Evolutionary conservation across 176 grass and related monocot species (phyloP).

Genomic region (Otatea glauca): DNA sequence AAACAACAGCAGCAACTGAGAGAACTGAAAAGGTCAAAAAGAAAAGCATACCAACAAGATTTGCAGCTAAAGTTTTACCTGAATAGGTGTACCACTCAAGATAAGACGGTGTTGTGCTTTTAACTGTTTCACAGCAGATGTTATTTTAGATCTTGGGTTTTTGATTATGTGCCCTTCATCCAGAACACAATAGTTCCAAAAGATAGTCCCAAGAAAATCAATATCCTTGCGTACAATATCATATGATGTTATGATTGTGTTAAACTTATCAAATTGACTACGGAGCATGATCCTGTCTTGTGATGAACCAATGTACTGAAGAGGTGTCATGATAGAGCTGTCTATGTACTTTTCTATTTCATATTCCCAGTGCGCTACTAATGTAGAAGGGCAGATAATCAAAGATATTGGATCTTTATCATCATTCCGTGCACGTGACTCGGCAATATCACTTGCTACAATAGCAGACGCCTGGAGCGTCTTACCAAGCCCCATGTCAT

Average conservation of each 20-base stretch:
- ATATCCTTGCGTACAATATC: constrained; percentile 99
- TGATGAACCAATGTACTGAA: constrained; percentile 90
- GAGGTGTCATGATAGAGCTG: constrained; percentile 72
- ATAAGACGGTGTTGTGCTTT: constrained; percentile 97
- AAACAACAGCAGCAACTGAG: constrained; percentile 27
- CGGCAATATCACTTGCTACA: constrained; percentile 85
- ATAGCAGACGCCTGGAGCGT: constrained; percentile 98
- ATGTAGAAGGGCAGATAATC: constrained; percentile 95
- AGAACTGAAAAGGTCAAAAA: background rate
- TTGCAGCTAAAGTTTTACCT: constrained; percentile 53
- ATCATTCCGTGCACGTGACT: constrained; percentile 57
- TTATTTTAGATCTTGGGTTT: constrained; percentile 98
- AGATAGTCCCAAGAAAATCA: constrained; percentile 70
- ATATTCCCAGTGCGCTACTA: constrained; percentile 99
- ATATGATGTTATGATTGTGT: constrained; percentile 95
- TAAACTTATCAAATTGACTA: constrained; percentile 78
- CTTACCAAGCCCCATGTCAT: constrained; percentile 99
- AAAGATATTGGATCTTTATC: constrained; percentile 77
- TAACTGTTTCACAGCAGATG: constrained; percentile 87
- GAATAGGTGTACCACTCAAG: constrained; percentile 97
- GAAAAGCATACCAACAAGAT: constrained; percentile 23
- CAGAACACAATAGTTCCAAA: constrained; percentile 98
- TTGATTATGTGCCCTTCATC: constrained; percentile 99
- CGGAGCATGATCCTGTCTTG: constrained; percentile 77
- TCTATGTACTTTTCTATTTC: constrained; percentile 98